A percentile compares a stretch with the other conserved stretches of the same genome.
Evolutionary conservation across 495 filamentous ascomycete species (phyloP).

Genomic region (Tuber brumale): DNA sequence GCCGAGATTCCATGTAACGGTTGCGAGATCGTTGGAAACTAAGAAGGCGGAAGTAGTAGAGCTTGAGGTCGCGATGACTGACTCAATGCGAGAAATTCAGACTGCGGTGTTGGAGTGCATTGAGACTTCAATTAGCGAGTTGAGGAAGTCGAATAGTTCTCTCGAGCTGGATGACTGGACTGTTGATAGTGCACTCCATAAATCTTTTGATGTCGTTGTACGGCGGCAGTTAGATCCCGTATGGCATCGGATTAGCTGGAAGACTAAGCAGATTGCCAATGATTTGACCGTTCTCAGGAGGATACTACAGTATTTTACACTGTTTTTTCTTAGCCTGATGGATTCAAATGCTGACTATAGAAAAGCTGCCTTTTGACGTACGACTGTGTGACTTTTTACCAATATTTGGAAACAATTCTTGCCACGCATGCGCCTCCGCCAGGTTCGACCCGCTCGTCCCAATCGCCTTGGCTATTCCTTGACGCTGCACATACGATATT

Average conservation of each 20-base stretch:
- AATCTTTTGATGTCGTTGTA: conserved; percentile 83
- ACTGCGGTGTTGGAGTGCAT: conserved; percentile 94
- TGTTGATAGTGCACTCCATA: conserved; percentile 85
- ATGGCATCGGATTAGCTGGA: conserved; percentile 94
- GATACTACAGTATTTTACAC: conserved; percentile 63
- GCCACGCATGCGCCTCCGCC: conserved; percentile 83
- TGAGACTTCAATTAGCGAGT: conserved; percentile 82
- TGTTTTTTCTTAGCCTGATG: conserved; percentile 16
- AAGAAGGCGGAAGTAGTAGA: conserved; percentile 94
- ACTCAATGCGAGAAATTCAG: conserved; percentile 86
- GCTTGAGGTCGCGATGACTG: conserved; percentile 92
- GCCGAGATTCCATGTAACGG: conserved; percentile 89
- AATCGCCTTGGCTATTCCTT: conserved; percentile 93
- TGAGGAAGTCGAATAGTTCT: conserved; percentile 72
- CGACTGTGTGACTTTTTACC: conserved; percentile 78
- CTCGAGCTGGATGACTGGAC: conserved; percentile 98
- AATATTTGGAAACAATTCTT: conserved; percentile 89
- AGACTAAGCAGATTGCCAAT: conserved; percentile 85
- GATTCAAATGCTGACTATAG: conserved; percentile 42
- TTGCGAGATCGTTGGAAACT: conserved; percentile 84
- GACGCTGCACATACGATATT: conserved; percentile 94
- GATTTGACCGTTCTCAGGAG: conserved; percentile 78
- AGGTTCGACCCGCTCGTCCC: conserved; percentile 76
- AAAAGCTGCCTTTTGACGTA: conserved; percentile 60
- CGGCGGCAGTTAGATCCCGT: conserved; percentile 88